A percentile compares a stretch with the other conserved stretches of the same genome.
Evolutionary conservation across 1,284 basidiomycete species (phyloP).

Genomic region (Sporisorium graminicola): DNA sequence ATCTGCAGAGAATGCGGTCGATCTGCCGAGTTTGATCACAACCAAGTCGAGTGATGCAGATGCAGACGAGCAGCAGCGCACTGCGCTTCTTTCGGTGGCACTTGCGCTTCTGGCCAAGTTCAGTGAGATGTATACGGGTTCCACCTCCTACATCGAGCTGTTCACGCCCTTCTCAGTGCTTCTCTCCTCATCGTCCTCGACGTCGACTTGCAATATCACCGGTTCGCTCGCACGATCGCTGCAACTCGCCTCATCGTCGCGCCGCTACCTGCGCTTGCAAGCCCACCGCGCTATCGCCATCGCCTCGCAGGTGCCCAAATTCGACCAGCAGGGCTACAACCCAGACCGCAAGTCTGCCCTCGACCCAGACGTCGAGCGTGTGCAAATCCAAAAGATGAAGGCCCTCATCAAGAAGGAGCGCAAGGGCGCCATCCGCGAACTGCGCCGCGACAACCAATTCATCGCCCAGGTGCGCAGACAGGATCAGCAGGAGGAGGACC

Average conservation of each 20-base stretch:
- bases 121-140: constrained; percentile 59
- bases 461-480: constrained; percentile 81
- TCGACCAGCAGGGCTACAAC: constrained; percentile 82
- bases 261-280: constrained; percentile 86
- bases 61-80: constrained; percentile 1
- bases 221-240: constrained; percentile 74
- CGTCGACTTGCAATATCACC: constrained; percentile 59
- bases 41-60: constrained; percentile 5
- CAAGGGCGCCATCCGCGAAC: constrained; percentile 95
- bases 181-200: constrained; percentile 33
- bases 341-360: constrained; percentile 80
- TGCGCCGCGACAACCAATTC: constrained; percentile 95
- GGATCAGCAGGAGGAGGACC: constrained; percentile 84
- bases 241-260: constrained; percentile 79
- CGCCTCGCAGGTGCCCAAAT: constrained; percentile 90
- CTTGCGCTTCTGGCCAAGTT: constrained; percentile 50
- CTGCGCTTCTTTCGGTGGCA: constrained; percentile 40
- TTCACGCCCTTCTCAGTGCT: constrained; percentile 58
- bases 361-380: constrained; percentile 93
- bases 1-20: constrained; percentile 14
- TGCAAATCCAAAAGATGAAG: constrained; percentile 86
- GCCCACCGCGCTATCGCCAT: constrained; percentile 97
- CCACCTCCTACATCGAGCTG: constrained; percentile 62
- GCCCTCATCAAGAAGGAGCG: constrained; percentile 93
- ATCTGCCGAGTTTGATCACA: constrained; percentile 37